A percentile compares a stretch with the other conserved stretches of the same genome.
These are phyloP conservation scores for Leishmania aethiopica DNA, from an alignment of 208 protist species.

Conservation along the genomic window DNA sequence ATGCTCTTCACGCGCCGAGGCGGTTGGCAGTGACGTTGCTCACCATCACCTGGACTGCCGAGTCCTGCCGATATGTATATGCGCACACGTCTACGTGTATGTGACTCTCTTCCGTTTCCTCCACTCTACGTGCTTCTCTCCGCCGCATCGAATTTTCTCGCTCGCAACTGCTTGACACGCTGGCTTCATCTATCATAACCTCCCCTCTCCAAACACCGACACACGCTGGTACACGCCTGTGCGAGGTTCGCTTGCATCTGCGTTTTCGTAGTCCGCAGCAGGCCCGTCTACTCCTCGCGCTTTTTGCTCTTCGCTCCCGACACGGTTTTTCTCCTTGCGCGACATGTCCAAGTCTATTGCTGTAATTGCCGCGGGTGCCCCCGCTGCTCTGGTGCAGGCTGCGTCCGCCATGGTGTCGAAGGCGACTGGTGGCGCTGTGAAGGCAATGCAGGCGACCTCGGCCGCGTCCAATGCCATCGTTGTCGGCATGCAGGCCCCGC, in stretches of 20 bases:
- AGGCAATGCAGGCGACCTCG: conserved; percentile 36
- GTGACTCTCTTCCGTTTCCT: background rate
- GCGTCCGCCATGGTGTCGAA: conserved; percentile 61
- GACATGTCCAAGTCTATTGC: conserved; percentile 77
- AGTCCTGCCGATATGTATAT: background rate
- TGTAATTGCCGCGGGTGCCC: conserved; percentile 59
- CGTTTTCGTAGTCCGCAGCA: background rate
- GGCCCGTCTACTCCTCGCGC: background rate
- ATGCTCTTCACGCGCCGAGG: background rate
- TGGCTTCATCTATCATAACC: background rate
- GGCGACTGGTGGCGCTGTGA: conserved; percentile 62
- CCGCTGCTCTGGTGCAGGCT: conserved; percentile 65
- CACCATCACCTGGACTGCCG: background rate
- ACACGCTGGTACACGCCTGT: background rate
- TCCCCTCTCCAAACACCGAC: background rate
- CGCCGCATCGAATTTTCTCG: background rate
- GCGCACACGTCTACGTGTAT: background rate
- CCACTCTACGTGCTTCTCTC: background rate
- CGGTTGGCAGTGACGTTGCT: background rate
- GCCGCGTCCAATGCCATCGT: conserved; percentile 63
- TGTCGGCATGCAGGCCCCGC: conserved; percentile 59
- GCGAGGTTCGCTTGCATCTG: background rate
- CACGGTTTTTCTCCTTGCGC: background rate
- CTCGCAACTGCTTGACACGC: background rate
- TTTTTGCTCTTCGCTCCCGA: background rate